These are phyloP conservation scores for Gremmenia infestans DNA, from an alignment of 2,329 filamentous ascomycete species.

Conservation along the genomic window DNA sequence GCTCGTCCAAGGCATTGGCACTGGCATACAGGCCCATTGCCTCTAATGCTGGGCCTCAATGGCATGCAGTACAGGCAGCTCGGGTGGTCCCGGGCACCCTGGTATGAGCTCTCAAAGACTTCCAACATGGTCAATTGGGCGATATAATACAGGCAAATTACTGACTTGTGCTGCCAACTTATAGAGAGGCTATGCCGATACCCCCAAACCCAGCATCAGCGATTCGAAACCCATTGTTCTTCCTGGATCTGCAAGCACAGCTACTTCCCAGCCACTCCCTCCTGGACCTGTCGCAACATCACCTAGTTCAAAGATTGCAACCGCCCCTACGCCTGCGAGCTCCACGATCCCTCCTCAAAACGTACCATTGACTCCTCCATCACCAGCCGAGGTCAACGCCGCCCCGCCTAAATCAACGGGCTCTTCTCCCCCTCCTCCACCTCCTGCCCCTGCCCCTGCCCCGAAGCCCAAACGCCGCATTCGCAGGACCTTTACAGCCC, in stretches of 20 bases:
- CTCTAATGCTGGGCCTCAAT: slow-evolving; percentile 53
- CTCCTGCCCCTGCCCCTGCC: slow-evolving; percentile 34
- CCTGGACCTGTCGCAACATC: slow-evolving; percentile 25
- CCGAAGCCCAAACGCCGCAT: slow-evolving; percentile 57
- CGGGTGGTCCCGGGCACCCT: slow-evolving; percentile 31
- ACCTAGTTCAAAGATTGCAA: slow-evolving; percentile 14
- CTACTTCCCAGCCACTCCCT: slow-evolving; percentile 35
- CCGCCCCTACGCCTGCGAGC: background rate
- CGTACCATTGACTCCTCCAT: slow-evolving; percentile 42
- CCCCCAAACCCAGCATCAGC: slow-evolving; percentile 45
- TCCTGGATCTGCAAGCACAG: slow-evolving; percentile 41
- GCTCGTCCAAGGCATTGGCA: slow-evolving; percentile 56
- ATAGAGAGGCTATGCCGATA: slow-evolving; percentile 54
- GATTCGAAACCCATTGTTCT: slow-evolving; percentile 47
- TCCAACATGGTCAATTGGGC: slow-evolving; percentile 7
- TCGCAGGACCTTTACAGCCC: slow-evolving; percentile 68
- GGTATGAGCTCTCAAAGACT: slow-evolving; percentile 30
- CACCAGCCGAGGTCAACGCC: slow-evolving; percentile 35
- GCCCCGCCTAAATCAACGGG: slow-evolving; percentile 30
- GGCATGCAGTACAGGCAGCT: slow-evolving; percentile 43
- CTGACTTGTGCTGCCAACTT: slow-evolving; percentile 7
- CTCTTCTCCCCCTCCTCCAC: slow-evolving; percentile 25
- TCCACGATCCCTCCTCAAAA: slow-evolving; percentile 45
- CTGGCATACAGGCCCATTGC: slow-evolving; percentile 50
- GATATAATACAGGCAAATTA: slow-evolving; percentile 1